These are phyloP conservation scores for Pichia sp. DNA, from an alignment of 1,139 yeast species.

Conservation along the genomic window DNA sequence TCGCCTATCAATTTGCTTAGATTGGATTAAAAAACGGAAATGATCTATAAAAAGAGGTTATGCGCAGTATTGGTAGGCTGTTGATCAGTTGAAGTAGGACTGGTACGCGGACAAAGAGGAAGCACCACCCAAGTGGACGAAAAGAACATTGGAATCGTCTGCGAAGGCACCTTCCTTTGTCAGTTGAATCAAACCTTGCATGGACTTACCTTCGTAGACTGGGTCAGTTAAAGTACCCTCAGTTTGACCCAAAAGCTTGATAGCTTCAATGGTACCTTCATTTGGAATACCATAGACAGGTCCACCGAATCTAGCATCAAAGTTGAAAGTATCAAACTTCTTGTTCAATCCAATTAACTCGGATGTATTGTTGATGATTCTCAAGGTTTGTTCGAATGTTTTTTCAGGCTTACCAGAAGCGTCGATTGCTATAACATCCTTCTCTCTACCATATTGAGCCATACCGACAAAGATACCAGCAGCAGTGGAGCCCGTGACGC, in stretches of 20 bases:
- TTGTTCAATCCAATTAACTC: constrained; percentile 24
- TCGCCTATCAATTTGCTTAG: no score
- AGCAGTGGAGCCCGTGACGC: constrained; percentile 29
- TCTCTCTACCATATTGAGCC: constrained; percentile 28
- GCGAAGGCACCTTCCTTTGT: constrained; percentile 23
- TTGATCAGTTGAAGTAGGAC: constrained; percentile 17
- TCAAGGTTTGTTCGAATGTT: constrained; percentile 26
- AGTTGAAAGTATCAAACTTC: constrained; percentile 21
- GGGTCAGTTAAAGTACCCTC: constrained; percentile 30
- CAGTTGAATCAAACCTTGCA: constrained; percentile 26
- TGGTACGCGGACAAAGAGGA: constrained; percentile 26
- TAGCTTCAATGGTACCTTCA: constrained; percentile 29
- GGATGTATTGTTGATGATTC: constrained; percentile 27
- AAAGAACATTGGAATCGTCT: constrained; percentile 25
- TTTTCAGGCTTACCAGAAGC: constrained; percentile 29
- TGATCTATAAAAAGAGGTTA: neutral
- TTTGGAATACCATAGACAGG: constrained; percentile 29
- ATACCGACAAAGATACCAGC: constrained; percentile 29
- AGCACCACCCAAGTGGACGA: constrained; percentile 28
- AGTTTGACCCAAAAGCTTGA: constrained; percentile 25
- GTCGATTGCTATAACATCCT: constrained; percentile 28
- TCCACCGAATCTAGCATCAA: constrained; percentile 27
- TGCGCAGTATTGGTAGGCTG: no score
- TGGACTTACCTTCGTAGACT: constrained; percentile 29
- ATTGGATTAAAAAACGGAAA: no score